phyloP scores from a whole-genome alignment of 1,139 yeast species.

The Debaryomyces fabryi region DNA sequence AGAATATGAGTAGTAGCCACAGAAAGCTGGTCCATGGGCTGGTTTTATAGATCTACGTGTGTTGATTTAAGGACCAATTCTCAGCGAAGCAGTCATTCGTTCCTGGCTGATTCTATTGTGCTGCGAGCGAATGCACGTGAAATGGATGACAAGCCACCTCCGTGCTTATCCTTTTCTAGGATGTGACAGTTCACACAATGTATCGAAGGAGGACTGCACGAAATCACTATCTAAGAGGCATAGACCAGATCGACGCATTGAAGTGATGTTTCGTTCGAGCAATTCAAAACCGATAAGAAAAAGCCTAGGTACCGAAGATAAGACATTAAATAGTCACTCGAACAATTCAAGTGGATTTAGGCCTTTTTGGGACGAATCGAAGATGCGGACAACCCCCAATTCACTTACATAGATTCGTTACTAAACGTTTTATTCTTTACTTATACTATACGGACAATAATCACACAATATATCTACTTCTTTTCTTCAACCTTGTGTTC shows the following conservation, averaged over 20 bases:
- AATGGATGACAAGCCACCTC: background rate
- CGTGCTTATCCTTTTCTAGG: too few relatives aligned
- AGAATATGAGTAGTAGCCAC: background rate
- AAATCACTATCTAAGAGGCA: background rate
- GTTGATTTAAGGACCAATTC: background rate
- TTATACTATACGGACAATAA: background rate
- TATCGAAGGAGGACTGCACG: background rate
- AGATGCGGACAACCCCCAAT: background rate
- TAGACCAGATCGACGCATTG: background rate
- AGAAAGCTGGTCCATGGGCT: background rate
- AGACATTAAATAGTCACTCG: background rate
- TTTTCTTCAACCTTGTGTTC: slow-evolving; percentile 33
- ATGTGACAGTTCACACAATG: too few relatives aligned
- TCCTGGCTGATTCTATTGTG: background rate
- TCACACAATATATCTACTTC: background rate
- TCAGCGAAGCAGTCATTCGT: background rate
- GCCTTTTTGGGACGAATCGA: background rate
- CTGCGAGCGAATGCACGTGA: background rate
- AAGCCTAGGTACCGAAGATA: background rate
- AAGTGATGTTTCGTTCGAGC: background rate
- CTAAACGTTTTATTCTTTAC: background rate
- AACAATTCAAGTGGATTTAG: background rate
- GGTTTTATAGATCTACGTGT: background rate
- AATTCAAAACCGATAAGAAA: too few relatives aligned
- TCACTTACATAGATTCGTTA: background rate